Evolutionary conservation across 1,284 basidiomycete species (phyloP), one percentile per base, ranked within the genome.

Genomic region (Fomitopsis palustris): DNA sequence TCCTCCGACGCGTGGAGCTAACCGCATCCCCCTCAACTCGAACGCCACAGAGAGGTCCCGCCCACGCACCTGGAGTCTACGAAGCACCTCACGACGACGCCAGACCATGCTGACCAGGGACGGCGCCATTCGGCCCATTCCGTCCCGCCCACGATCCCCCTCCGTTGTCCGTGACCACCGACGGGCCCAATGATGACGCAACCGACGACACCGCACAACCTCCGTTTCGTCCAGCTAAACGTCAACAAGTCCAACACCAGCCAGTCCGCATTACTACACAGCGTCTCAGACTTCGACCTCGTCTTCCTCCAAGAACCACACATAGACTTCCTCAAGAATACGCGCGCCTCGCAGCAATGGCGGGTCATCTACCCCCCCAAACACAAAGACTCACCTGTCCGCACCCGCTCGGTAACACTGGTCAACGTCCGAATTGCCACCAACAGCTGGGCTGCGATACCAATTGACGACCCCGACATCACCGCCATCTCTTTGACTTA

Each of bases 371-470:
- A 45, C 43, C 43, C 43, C 4, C 17, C 23, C 23, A 19, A 19
- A 6, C 43, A 45, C 43, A 45, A 45, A 12, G 43, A 45, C 31
- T 43, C 42, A 14, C 7, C 47, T 6, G 19, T 55, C 4, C 49
- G 41, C 0, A 63, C 66, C 0, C 64, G 70, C 10, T 67, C 74
- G 0, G 29, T 75, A 1, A 65, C 71, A 1, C 62, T 77, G 5
- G 62, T 78, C 43, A 73, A 64, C 60, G 60, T 38, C 2, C 41
- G 51, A 0, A 49, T 77, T 10, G 49, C 64, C 1, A 69, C 75
- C 10, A 65, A 70, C 37, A 12, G 47, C 1, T 75, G 71, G 67
- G 45, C 37, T 0, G 58, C 59, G 7, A 63, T 77, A 9, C 29
- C 61, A 0, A 52, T 74, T 4, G 25, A 39, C 0, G 64, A 59